Evolutionary conservation across 2,329 filamentous ascomycete species (phyloP).

Genomic region (Aspergillus fructus): DNA sequence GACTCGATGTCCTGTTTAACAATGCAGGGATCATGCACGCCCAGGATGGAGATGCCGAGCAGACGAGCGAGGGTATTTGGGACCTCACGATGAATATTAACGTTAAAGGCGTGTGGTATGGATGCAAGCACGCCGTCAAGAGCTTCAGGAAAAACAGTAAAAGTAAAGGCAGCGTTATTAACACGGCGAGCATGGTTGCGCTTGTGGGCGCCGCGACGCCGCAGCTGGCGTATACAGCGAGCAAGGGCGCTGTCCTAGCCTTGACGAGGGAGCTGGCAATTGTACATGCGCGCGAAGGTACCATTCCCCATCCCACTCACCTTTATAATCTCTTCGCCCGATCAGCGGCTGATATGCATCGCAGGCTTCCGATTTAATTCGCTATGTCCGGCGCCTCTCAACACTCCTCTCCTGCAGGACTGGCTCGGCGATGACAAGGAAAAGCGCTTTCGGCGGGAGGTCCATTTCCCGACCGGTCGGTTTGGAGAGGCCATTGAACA

Average conservation of each 20-base stretch:
- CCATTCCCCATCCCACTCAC: constrained; percentile 35
- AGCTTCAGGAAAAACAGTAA: constrained; percentile 70
- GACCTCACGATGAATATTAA: constrained; percentile 92
- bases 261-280: constrained; percentile 89
- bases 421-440: constrained; percentile 85
- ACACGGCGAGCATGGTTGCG: constrained; percentile 86
- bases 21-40: constrained; percentile 97
- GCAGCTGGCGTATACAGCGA: constrained; percentile 88
- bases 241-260: constrained; percentile 87
- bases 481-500: constrained; percentile 95
- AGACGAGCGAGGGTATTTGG: constrained; percentile 89
- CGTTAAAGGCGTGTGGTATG: constrained; percentile 96
- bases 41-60: constrained; percentile 73
- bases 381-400: constrained; percentile 85
- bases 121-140: constrained; percentile 85
- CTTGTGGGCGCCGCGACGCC: constrained; percentile 84
- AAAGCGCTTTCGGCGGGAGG: constrained; percentile 78
- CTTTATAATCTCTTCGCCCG: no score
- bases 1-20: constrained; percentile 79
- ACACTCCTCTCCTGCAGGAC: constrained; percentile 84
- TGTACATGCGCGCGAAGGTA: constrained; percentile 82
- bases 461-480: constrained; percentile 84
- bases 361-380: constrained; percentile 68
- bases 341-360: no score
- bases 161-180: constrained; percentile 74